These are phyloP conservation scores for Nematocida displodere DNA, from an alignment of 371 early-diverging fungal species.

Conservation along the genomic window DNA sequence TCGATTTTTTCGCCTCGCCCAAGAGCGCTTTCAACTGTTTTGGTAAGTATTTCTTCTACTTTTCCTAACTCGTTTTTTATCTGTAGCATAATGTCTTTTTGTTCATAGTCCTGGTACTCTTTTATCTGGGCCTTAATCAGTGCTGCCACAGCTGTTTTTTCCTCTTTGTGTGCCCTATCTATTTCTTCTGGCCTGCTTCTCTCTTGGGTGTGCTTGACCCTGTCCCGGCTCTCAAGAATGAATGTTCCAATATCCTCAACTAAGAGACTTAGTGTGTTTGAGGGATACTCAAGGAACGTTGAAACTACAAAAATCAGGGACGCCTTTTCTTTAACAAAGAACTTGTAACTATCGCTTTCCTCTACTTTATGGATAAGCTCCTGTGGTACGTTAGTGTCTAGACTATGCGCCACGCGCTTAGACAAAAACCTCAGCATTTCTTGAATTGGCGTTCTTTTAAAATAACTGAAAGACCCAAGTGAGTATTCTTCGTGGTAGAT, in stretches of 20 bases:
- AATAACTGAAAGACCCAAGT: constrained; percentile 54
- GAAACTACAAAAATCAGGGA: constrained; percentile 47
- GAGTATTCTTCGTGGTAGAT: constrained; percentile 51
- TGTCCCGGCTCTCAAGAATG: constrained; percentile 10
- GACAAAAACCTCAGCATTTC: constrained; percentile 54
- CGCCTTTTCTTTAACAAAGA: constrained; percentile 50
- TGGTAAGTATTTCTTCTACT: constrained; percentile 83
- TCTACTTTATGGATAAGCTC: constrained; percentile 55
- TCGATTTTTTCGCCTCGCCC: constrained; percentile 91
- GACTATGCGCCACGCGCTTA: constrained; percentile 39
- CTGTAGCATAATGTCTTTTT: constrained; percentile 75
- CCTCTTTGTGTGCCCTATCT: constrained; percentile 1
- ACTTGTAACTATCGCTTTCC: constrained; percentile 52
- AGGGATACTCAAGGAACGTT: constrained; percentile 51
- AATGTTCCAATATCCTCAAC: constrained; percentile 47
- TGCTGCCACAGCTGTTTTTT: neutral
- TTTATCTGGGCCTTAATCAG: constrained; percentile 52
- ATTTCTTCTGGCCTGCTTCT: neutral
- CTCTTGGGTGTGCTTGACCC: neutral
- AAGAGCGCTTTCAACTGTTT: constrained; percentile 87
- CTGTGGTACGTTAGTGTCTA: constrained; percentile 53
- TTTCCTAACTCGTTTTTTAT: constrained; percentile 93
- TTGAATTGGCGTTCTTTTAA: constrained; percentile 51
- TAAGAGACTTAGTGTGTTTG: constrained; percentile 48
- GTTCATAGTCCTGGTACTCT: constrained; percentile 60